Evolutionary conservation across 129 eudicot genomes (phyloP).

Genomic region (Helichrysum umbraculigerum): DNA sequence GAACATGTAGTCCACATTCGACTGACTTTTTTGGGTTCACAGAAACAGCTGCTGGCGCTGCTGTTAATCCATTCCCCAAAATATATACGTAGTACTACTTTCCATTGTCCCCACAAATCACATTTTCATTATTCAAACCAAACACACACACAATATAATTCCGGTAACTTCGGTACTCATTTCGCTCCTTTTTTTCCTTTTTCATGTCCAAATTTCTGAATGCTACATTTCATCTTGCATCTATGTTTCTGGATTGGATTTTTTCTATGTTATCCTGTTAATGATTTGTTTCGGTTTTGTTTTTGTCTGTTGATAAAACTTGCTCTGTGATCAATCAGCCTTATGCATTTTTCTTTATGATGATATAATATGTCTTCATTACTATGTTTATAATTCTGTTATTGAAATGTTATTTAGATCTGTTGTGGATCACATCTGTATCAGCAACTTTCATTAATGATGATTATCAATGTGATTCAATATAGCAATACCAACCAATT

Average conservation of each 20-base stretch:
- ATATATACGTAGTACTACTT: neutral
- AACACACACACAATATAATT: neutral
- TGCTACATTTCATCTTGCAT: neutral
- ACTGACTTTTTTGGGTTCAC: slow-evolving; percentile 17
- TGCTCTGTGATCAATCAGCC: slow-evolving; percentile 1
- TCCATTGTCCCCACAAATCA: slow-evolving; percentile 6
- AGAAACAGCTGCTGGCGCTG: neutral
- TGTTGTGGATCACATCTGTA: slow-evolving; percentile 27
- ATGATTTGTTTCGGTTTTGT: neutral
- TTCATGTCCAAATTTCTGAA: no score
- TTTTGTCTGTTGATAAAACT: neutral
- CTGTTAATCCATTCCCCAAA: neutral
- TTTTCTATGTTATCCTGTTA: no score
- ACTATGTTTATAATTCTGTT: no score
- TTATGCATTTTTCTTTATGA: no score
- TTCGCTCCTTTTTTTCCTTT: neutral
- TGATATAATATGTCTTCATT: no score
- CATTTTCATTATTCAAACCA: neutral
- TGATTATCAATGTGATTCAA: neutral
- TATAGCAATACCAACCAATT: neutral
- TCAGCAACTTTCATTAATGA: neutral
- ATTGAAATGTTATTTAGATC: slow-evolving; percentile 25
- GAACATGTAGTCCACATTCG: slow-evolving; percentile 28
- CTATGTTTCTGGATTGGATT: no score
- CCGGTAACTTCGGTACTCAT: slow-evolving; percentile 21